These are phyloP conservation scores for Botrytis pseudocinerea DNA, from an alignment of 2,329 filamentous ascomycete genomes.

Conservation along the genomic window DNA sequence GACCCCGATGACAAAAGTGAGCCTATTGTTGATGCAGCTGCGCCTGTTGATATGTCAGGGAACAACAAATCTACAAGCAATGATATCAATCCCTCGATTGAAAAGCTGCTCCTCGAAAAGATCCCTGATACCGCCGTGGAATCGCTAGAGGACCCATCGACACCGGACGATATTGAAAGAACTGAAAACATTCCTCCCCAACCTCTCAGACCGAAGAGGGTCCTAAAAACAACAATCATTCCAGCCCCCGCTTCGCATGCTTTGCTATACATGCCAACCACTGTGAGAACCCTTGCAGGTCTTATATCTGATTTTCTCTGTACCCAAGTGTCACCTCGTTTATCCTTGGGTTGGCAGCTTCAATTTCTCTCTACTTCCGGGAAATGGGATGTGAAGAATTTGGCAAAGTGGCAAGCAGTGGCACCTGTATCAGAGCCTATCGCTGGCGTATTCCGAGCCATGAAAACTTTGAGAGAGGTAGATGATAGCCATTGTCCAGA, in stretches of 20 bases:
- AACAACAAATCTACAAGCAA: slow-evolving; percentile 34
- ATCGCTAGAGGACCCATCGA: slow-evolving; percentile 48
- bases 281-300: slow-evolving; percentile 74
- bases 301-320: slow-evolving; percentile 81
- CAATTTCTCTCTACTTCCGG: slow-evolving; percentile 84
- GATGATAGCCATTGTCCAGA: slow-evolving; percentile 79
- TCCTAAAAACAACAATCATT: slow-evolving; percentile 69
- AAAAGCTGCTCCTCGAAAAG: slow-evolving; percentile 43
- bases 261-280: slow-evolving; percentile 76
- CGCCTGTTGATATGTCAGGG: slow-evolving; percentile 46
- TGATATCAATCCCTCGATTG: slow-evolving; percentile 44
- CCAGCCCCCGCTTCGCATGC: slow-evolving; percentile 80
- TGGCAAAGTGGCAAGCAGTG: slow-evolving; percentile 85
- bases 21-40: slow-evolving; percentile 50
- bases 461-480: slow-evolving; percentile 91
- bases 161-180: slow-evolving; percentile 47
- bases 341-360: slow-evolving; percentile 87
- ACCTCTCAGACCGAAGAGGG: slow-evolving; percentile 50
- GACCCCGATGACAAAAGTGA: slow-evolving; percentile 39
- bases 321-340: slow-evolving; percentile 70
- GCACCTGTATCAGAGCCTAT: slow-evolving; percentile 77
- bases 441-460: slow-evolving; percentile 76
- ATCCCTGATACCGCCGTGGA: slow-evolving; percentile 42
- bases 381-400: slow-evolving; percentile 98
- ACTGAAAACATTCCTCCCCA: slow-evolving; percentile 48